Evolutionary conservation across 306 rosid species (phyloP), one percentile per base, ranked within the genome.

Genomic region (Parietaria judaica): DNA sequence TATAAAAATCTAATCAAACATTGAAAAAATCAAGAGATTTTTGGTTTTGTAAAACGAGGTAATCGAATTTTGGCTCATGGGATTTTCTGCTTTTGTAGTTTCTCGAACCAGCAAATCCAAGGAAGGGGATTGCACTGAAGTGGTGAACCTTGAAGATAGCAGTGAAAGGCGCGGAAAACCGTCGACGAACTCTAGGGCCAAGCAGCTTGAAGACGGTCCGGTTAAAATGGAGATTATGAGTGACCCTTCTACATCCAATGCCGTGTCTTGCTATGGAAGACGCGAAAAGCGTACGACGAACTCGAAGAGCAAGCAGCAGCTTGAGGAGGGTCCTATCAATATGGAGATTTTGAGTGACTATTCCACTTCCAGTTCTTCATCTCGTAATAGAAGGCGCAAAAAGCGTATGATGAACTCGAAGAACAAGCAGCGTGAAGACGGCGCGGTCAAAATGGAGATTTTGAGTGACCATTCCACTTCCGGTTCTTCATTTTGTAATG

Each of bases 141-240:
- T 64, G 45, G 54, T 71, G 63, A 76, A 76, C 49, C 46, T 60
- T 58, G 70, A 52, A 36, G 35, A 55, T 56, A 64, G 44, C 46
- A 67, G 11, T 35, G 44, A 14, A 8, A 72, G 55, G 48, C 51
- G 43, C 16, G 15, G 23, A 13, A 41, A 5, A 57, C 66, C 34
- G 35, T 58, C 14, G 71, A 58, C 44, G 14, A 58, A 47, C 65
- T 56, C 73, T 43, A 55, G 23, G 36, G 66, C 37, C 11, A 37
- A 23, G 7, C n/a, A 54, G 46, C 55, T 16, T 0, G 79, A 58
- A 70, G 70, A 46, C 13, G 50, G 31, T 23, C 31, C 31, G 31
- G 31, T 23, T 23, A 23, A 23, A 23, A 23, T 2, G 31, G 31
- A 23, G 31, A 23, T 23, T 23, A 23, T 23, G 31, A 23, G 31